Evolutionary conservation across 768 basidiomycete species (phyloP).

Genomic region (Dacryopinax spathularia): DNA sequence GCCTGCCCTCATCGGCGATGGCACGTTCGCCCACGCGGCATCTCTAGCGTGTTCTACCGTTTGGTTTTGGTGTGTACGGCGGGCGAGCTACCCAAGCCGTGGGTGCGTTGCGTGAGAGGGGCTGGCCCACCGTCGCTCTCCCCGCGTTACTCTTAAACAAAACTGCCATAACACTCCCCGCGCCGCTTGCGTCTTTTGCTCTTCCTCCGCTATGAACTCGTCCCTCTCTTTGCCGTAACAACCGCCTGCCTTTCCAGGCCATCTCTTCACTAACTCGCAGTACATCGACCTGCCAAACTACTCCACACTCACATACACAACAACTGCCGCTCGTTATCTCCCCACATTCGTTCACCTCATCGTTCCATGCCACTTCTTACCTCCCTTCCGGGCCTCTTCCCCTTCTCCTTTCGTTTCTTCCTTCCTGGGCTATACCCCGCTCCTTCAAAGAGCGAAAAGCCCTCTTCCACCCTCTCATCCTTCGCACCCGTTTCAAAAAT

Average conservation of each 20-base stretch:
- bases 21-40: too few relatives aligned
- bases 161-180: neutral
- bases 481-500: neutral
- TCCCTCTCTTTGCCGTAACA: neutral
- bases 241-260: neutral
- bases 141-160: neutral
- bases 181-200: neutral
- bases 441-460: neutral
- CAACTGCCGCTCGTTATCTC: too few relatives aligned
- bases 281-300: too few relatives aligned
- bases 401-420: conserved; percentile 1
- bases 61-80: too few relatives aligned
- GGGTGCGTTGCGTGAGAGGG: too few relatives aligned
- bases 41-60: too few relatives aligned
- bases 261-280: neutral
- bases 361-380: neutral
- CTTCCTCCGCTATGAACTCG: neutral
- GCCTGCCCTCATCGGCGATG: too few relatives aligned
- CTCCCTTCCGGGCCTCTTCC: neutral
- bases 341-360: neutral
- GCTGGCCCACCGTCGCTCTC: too few relatives aligned
- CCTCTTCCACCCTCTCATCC: neutral
- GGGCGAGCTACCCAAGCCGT: too few relatives aligned
- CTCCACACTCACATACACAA: too few relatives aligned
- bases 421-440: conserved; percentile 3